A percentile compares a stretch with the other conserved stretches of the same genome.
phyloP scores from a whole-genome alignment of 1,139 yeast genomes.

The Pichia inconspicua region DNA sequence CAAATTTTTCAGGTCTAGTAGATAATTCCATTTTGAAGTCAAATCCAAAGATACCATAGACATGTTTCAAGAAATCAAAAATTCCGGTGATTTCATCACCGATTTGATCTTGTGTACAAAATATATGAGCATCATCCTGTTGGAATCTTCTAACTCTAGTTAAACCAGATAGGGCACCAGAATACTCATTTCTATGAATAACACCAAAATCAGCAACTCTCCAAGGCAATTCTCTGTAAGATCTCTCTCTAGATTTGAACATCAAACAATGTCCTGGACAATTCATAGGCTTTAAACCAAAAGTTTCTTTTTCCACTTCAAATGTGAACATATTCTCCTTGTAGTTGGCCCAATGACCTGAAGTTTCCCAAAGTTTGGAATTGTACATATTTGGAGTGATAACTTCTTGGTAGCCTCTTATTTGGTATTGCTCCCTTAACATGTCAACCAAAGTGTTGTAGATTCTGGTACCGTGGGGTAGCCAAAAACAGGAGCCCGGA shows the following conservation, averaged over 20 bases:
- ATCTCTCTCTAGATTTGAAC: constrained; percentile 73
- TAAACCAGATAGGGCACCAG: constrained; percentile 90
- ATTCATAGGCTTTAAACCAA: constrained; percentile 94
- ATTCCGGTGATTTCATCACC: constrained; percentile 70
- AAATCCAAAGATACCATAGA: constrained; percentile 75
- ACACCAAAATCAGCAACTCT: constrained; percentile 90
- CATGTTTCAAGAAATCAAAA: constrained; percentile 64
- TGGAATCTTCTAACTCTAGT: constrained; percentile 95
- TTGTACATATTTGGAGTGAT: constrained; percentile 97
- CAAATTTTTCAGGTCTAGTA: constrained; percentile 79
- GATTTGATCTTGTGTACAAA: constrained; percentile 79
- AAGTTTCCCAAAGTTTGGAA: constrained; percentile 91
- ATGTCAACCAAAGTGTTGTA: constrained; percentile 76
- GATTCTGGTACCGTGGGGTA: constrained; percentile 96
- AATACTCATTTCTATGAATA: constrained; percentile 88
- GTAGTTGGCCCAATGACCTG: constrained; percentile 98
- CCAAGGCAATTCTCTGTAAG: constrained; percentile 84
- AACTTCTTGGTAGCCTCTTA: constrained; percentile 94
- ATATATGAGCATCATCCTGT: constrained; percentile 98
- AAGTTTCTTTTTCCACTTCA: constrained; percentile 87
- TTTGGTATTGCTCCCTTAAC: constrained; percentile 74
- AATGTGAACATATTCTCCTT: constrained; percentile 96
- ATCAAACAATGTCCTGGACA: constrained; percentile 97
- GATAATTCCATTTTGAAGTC: constrained; percentile 70
- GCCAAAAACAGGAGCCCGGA: constrained; percentile 97